These are phyloP conservation scores for Aspergillus kassunensis DNA, from an alignment of 495 filamentous ascomycete species.

Conservation along the genomic window DNA sequence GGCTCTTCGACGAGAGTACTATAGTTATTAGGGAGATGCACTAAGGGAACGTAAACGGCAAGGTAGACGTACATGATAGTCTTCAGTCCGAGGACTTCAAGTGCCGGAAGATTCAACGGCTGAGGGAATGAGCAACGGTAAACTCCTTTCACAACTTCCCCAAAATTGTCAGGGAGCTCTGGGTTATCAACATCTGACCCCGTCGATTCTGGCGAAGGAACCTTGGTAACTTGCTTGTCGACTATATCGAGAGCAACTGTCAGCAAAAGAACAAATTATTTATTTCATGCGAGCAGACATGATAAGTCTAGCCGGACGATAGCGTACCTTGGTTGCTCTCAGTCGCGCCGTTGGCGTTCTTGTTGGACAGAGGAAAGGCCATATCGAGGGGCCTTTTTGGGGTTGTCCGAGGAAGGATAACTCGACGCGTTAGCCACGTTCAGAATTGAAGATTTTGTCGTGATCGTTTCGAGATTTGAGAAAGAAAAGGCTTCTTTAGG, in stretches of 20 bases:
- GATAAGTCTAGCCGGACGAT: background rate
- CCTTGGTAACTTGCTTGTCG: constrained; percentile 1
- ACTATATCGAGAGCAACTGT: background rate
- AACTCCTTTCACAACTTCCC: constrained; percentile 58
- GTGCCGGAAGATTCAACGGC: constrained; percentile 57
- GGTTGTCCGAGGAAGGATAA: background rate
- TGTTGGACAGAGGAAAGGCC: constrained; percentile 17
- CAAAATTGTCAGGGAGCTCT: constrained; percentile 61
- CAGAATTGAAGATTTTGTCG: background rate
- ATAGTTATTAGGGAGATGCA: background rate
- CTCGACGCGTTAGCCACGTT: background rate
- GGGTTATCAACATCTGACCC: constrained; percentile 5
- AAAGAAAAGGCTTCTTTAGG: background rate
- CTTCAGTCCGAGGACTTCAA: constrained; percentile 61
- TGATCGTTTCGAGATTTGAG: background rate
- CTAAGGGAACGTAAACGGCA: background rate
- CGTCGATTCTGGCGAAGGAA: background rate
- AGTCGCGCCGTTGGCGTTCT: constrained; percentile 12
- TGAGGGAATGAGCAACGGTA: constrained; percentile 76
- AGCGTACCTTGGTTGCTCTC: constrained; percentile 16
- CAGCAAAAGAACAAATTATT: background rate
- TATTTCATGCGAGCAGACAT: background rate
- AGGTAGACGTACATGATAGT: constrained; percentile 62
- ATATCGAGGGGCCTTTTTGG: constrained; percentile 4
- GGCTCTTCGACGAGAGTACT: constrained; percentile 75